Evolutionary conservation across 202 grass and related monocot species (phyloP).

Genomic region (Saccharum hybrid): DNA sequence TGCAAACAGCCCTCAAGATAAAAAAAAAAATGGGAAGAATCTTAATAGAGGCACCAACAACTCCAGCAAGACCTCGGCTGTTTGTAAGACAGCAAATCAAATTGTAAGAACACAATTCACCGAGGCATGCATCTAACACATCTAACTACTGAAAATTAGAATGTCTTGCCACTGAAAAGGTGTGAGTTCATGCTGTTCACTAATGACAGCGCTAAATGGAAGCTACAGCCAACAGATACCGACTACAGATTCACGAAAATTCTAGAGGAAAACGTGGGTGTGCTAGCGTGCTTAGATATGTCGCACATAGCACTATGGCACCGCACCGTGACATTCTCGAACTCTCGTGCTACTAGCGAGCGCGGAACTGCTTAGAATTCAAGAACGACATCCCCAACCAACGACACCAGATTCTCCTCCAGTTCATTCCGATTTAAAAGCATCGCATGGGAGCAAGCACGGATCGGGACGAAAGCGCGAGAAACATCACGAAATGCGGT

Average conservation of each 20-base stretch:
- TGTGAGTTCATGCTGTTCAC: not conserved
- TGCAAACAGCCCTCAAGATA: not conserved
- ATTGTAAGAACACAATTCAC: not conserved
- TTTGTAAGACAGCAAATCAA: not conserved
- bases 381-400: not conserved
- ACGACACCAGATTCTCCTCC: not conserved
- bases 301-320: not conserved
- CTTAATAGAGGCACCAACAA: not conserved
- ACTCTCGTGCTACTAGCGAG: not conserved
- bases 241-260: not conserved
- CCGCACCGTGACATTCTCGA: not conserved
- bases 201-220: not conserved
- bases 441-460: not conserved
- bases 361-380: not conserved
- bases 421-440: not conserved
- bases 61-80: not conserved
- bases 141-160: not conserved
- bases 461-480: conserved; percentile 4
- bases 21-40: not conserved
- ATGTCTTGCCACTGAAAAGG: not conserved
- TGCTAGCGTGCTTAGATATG: conserved; percentile 22
- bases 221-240: not conserved
- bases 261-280: not conserved
- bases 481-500: not conserved
- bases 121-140: not conserved